Percentiles rank a stretch among this genome's conserved stretches.
Conservation (phyloP, 2,329 filamentous ascomycete species). For the Aspergillus sp. region DNA sequence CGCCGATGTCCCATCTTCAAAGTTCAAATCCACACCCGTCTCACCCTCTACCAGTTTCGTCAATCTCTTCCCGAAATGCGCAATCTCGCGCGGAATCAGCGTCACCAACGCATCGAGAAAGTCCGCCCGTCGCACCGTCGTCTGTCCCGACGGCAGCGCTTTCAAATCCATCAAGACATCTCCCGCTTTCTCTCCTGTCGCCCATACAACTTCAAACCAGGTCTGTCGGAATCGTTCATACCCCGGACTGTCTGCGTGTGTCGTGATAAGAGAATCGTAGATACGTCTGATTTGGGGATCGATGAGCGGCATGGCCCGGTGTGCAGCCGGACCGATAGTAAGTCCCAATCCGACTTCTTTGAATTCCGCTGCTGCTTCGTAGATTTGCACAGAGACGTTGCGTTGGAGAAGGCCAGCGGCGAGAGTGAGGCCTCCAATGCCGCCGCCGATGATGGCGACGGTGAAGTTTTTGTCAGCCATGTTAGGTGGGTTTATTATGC, state of each 20-base stretch:
- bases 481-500: background rate
- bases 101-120: constrained; percentile 30
- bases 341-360: constrained; percentile 57
- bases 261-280: constrained; percentile 27
- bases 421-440: constrained; percentile 53
- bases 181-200: constrained; percentile 14
- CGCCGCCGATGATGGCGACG: constrained; percentile 56
- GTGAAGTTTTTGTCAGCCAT: constrained; percentile 31
- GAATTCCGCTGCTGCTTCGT: constrained; percentile 52
- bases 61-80: constrained; percentile 31
- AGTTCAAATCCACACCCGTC: constrained; percentile 15
- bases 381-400: constrained; percentile 47
- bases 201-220: constrained; percentile 30
- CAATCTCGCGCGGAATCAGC: constrained; percentile 21
- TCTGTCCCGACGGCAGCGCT: constrained; percentile 25
- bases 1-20: constrained; percentile 26
- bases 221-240: constrained; percentile 24
- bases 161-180: constrained; percentile 25
- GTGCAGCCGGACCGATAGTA: constrained; percentile 52
- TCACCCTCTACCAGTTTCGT: constrained; percentile 9
- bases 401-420: constrained; percentile 48
- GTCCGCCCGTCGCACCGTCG: constrained; percentile 26
- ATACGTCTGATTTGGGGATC: constrained; percentile 35
- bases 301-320: constrained; percentile 51
- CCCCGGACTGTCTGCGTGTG: constrained; percentile 27